Conservation (phyloP, 495 filamentous ascomycete species). For the Hyphodiscus hymeniophilus region DNA sequence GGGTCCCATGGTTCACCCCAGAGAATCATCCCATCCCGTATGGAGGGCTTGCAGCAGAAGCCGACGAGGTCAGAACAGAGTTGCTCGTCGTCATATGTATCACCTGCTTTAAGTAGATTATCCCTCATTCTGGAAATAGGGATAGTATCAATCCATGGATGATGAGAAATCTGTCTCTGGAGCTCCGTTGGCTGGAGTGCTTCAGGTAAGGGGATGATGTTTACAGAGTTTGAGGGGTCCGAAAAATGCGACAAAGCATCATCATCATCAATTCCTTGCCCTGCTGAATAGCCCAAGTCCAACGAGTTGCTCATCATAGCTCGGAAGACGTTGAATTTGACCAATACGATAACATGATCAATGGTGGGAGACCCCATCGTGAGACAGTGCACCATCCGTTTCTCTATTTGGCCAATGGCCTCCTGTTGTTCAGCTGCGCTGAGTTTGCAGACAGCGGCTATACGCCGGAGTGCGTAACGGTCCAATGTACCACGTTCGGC, state of each 20-base stretch:
- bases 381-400: slow-evolving; percentile 4
- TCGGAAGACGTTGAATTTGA: slow-evolving; percentile 19
- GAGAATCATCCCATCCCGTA: slow-evolving; percentile 11
- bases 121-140: slow-evolving; percentile 21
- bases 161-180: slow-evolving; percentile 15
- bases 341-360: slow-evolving; percentile 7
- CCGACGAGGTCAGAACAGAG: slow-evolving; percentile 12
- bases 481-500: background rate
- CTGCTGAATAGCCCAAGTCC: background rate
- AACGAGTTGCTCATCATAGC: slow-evolving; percentile 10
- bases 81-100: slow-evolving; percentile 7
- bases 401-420: slow-evolving; percentile 8
- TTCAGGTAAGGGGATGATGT: background rate
- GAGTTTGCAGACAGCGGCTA: slow-evolving; percentile 1
- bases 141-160: slow-evolving; percentile 22
- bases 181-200: slow-evolving; percentile 16
- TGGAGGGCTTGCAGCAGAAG: slow-evolving; percentile 1
- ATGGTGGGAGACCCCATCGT: background rate
- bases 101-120: slow-evolving; percentile 15
- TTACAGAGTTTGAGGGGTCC: background rate
- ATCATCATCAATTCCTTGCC: slow-evolving; percentile 1
- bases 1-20: slow-evolving; percentile 23
- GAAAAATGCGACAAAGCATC: slow-evolving; percentile 11
- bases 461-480: background rate
- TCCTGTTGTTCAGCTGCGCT: background rate